A percentile compares a stretch with the other conserved stretches of the same genome.
Evolutionary conservation across 2,329 filamentous ascomycete genomes (phyloP).

Genomic region (Sclerotinia subarctica): DNA sequence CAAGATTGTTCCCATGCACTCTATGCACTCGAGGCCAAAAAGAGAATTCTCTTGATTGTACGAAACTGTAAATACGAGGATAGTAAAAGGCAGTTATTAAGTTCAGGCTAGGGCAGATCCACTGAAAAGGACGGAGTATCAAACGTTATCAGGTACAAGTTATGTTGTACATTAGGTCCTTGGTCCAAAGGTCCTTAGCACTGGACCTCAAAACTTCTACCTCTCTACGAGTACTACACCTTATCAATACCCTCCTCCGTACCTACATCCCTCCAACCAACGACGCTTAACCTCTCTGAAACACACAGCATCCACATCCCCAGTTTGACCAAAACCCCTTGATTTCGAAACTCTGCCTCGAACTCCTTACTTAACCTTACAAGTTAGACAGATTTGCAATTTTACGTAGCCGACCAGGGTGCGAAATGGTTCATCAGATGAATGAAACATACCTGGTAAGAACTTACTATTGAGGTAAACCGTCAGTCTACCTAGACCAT

Average conservation of each 20-base stretch:
- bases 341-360: background rate
- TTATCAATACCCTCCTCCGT: too few species aligned
- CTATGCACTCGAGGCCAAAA: background rate
- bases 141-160: background rate
- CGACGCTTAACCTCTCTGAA: too few species aligned
- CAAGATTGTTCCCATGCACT: background rate
- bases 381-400: background rate
- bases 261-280: too few species aligned
- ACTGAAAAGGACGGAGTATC: background rate
- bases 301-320: background rate
- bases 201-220: background rate
- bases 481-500: background rate
- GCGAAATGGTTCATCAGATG: constrained; percentile 1
- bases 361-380: background rate
- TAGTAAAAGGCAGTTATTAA: too few species aligned
- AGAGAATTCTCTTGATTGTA: background rate
- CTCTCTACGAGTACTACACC: background rate
- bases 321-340: constrained; percentile 7
- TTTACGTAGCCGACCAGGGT: background rate
- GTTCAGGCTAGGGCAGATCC: background rate
- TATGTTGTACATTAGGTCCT: background rate
- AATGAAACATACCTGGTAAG: background rate
- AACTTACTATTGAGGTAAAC: too few species aligned
- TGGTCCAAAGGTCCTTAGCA: background rate
- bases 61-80: background rate